Base-by-base conservation (phyloP, 257 asterid species). In the Asclepias syriaca region DNA sequence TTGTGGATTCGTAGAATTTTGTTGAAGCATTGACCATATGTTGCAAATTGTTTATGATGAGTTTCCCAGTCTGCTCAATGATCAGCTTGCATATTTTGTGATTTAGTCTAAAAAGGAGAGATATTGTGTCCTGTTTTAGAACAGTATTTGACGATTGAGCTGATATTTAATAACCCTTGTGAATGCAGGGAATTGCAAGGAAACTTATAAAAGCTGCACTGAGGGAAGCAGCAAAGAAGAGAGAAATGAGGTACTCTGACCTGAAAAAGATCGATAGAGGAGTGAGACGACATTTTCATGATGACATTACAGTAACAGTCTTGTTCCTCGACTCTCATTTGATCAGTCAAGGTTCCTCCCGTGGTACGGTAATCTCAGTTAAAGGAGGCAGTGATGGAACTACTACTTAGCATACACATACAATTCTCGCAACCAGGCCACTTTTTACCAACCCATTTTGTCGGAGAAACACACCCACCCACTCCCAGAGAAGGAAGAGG, bases 221-320 rank as follows among this genome's bases (percentile, higher is more conserved):
- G 13, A 80, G 70, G 2, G 89, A 81, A 79, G 96, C 96, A 8
- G 93, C 96, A 14, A 88, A 85, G 87, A 87, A 87, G 66, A 75
- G 96, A 78, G 96, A 91, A 79, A 87, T 86, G 91, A 83, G 96
- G 81, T 91, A 85, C 43, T 80, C 94, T 0, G 94, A 91, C 84
- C 83, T 91, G 81, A 81, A 83, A 71, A 87, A 84, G 74, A 81
- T 91, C 43, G 90, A 82, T 22, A 70, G 88, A 64, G 97, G 97
- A 43, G 87, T 89, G 75, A 81, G 97, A 60, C 79, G 97, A 68
- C 96, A 89, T 72, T 90, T 87, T 57, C 97, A 90, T 32, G 97
- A 90, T 5, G 97, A 90, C 78, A 90, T 90, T 72, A 85, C 92
- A 0, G 96, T 90, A 24, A 79, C 87, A 74, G 92, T 91, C 66